These are phyloP conservation scores for Termitomyces sp. DNA, from an alignment of 768 basidiomycete species.

Conservation along the genomic window DNA sequence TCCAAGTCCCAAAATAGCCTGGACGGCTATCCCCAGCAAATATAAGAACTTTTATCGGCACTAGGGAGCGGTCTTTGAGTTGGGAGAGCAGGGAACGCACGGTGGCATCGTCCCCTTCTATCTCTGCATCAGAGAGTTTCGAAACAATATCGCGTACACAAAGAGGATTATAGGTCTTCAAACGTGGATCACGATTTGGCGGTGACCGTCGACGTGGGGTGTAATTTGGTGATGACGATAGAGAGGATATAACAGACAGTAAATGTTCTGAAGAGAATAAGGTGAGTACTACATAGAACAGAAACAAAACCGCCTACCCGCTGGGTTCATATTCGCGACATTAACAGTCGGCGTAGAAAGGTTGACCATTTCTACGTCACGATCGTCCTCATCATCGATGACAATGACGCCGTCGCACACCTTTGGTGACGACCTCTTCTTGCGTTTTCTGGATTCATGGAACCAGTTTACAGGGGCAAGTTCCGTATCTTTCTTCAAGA, in stretches of 20 bases:
- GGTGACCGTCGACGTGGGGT: conserved; percentile 19
- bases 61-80: conserved; percentile 56
- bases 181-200: conserved; percentile 21
- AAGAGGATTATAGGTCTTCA: conserved; percentile 36
- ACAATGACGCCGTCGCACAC: conserved; percentile 52
- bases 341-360: conserved; percentile 20
- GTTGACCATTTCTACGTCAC: conserved; percentile 26
- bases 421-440: conserved; percentile 18
- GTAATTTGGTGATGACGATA: conserved; percentile 28
- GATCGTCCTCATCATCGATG: conserved; percentile 33
- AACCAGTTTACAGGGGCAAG: conserved; percentile 79
- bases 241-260: conserved; percentile 31
- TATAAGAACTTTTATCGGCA: conserved; percentile 81
- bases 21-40: conserved; percentile 86
- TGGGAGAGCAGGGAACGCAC: conserved; percentile 64
- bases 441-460: conserved; percentile 30
- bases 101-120: conserved; percentile 65
- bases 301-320: conserved; percentile 34
- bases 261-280: conserved; percentile 35
- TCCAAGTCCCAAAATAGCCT: conserved; percentile 95
- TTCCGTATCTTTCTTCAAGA: conserved; percentile 69
- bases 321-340: conserved; percentile 33
- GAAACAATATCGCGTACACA: conserved; percentile 50
- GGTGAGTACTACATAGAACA: conserved; percentile 7
- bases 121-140: conserved; percentile 74